A percentile compares a stretch with the other conserved stretches of the same genome.
Conservation (phyloP, 2,329 filamentous ascomycete species). For the Talaromyces piceae region DNA sequence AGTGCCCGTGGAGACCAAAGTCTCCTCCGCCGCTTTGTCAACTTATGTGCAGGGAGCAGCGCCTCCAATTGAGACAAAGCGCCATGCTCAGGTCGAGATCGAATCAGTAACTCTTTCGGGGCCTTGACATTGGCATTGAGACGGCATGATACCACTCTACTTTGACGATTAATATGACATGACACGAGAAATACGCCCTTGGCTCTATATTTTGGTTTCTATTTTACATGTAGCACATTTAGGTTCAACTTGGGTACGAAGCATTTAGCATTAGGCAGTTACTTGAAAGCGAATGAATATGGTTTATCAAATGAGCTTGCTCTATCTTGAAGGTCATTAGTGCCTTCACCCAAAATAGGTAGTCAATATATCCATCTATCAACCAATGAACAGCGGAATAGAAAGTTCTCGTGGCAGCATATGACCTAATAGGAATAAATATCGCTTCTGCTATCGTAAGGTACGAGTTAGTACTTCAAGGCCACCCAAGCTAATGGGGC, state of each 20-base stretch:
- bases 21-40: background rate
- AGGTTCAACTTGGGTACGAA: background rate
- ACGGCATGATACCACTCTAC: background rate
- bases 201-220: background rate
- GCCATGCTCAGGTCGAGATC: background rate
- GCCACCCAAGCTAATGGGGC: background rate
- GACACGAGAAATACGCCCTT: background rate
- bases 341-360: too few relatives aligned
- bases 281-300: background rate
- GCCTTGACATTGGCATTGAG: background rate
- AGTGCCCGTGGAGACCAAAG: background rate
- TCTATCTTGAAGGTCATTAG: too few relatives aligned
- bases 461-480: background rate
- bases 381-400: background rate
- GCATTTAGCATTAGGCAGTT: background rate
- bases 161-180: background rate
- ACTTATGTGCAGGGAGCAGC: background rate
- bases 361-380: too few relatives aligned
- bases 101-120: background rate
- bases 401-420: background rate
- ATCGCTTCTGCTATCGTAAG: slow-evolving; percentile 1
- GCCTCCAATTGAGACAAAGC: background rate
- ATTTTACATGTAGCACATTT: background rate
- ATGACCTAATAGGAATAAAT: slow-evolving; percentile 7
- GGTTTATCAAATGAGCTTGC: too few relatives aligned